These are phyloP conservation scores for Rutstroemia sp. DNA, from an alignment of 2,329 filamentous ascomycete species.

Conservation along the genomic window DNA sequence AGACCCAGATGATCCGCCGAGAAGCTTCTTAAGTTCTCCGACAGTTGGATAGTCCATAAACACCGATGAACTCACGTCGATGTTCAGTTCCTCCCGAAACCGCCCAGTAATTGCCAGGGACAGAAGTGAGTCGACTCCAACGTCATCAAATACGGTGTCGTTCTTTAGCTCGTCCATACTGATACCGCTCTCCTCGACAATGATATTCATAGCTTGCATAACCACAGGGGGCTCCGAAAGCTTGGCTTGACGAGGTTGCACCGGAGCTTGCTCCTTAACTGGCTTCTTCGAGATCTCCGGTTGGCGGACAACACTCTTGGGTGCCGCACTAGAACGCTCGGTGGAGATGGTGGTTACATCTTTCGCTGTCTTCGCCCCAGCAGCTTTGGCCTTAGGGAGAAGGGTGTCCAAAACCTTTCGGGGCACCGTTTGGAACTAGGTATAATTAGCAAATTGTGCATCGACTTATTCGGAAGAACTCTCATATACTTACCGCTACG, in stretches of 20 bases:
- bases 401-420: background rate
- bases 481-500: conserved; percentile 13
- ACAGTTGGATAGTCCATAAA: conserved; percentile 2
- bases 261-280: background rate
- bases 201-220: background rate
- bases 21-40: background rate
- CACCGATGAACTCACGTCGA: conserved; percentile 36
- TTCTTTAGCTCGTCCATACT: conserved; percentile 40
- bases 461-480: background rate
- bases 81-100: conserved; percentile 44
- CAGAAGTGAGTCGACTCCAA: conserved; percentile 1
- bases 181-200: conserved; percentile 33
- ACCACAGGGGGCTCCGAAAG: background rate
- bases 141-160: conserved; percentile 35
- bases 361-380: background rate
- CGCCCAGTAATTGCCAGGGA: conserved; percentile 32
- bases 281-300: background rate
- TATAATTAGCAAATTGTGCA: background rate
- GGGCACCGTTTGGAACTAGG: background rate
- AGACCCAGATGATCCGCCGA: background rate
- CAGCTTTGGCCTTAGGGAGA: background rate
- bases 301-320: background rate
- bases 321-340: too few species aligned
- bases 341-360: background rate
- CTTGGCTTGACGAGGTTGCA: background rate